A percentile compares a stretch with the other conserved stretches of the same genome.
Evolutionary conservation across 371 early-diverging fungal species (phyloP).

Genomic region (Mucor racemosus): DNA sequence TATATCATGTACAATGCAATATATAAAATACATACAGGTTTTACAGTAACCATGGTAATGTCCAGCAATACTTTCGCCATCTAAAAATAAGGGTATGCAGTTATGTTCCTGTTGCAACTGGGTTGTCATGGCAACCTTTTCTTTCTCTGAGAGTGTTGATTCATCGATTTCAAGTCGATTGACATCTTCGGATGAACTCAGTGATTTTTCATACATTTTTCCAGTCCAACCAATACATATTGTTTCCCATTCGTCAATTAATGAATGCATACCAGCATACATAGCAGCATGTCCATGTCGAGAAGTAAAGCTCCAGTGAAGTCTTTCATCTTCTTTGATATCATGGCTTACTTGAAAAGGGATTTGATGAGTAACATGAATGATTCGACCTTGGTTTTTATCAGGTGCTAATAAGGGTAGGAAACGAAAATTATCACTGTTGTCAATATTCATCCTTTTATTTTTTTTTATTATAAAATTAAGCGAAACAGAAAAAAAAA

Average conservation of each 20-base stretch:
- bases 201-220: conserved; percentile 35
- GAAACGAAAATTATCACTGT: conserved; percentile 7
- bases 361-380: conserved; percentile 37
- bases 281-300: conserved; percentile 80
- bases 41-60: conserved; percentile 95
- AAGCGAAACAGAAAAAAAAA: conserved; percentile 3
- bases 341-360: conserved; percentile 30
- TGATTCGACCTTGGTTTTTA: conserved; percentile 29
- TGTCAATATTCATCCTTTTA: not conserved
- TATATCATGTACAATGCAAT: too few relatives aligned
- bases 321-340: conserved; percentile 24
- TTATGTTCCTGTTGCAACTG: conserved; percentile 56
- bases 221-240: conserved; percentile 77
- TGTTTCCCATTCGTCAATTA: conserved; percentile 54
- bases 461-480: not conserved
- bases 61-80: conserved; percentile 67
- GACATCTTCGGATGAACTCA: conserved; percentile 20
- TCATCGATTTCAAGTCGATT: conserved; percentile 37
- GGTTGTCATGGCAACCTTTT: conserved; percentile 40
- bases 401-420: conserved; percentile 23
- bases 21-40: conserved; percentile 57
- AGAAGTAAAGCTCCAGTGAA: conserved; percentile 42
- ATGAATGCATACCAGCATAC: conserved; percentile 71
- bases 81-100: conserved; percentile 80
- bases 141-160: conserved; percentile 33